phyloP scores from a whole-genome alignment of 1,284 basidiomycete genomes.

The Trichosporon coremiiforme region DNA sequence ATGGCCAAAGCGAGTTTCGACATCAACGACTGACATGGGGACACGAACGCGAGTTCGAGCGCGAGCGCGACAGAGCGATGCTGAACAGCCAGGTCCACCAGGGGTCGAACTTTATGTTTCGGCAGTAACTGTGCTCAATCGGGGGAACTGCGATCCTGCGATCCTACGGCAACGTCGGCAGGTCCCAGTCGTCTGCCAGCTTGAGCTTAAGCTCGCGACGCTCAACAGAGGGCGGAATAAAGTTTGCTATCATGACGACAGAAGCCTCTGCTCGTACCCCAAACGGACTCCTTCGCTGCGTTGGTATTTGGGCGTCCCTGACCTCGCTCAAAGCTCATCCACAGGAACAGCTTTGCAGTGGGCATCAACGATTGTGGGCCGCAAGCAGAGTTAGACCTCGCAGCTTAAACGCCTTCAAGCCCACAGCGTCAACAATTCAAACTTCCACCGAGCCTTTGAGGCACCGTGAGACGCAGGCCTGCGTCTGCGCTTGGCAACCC shows the following conservation, averaged over 20 bases:
- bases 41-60: not conserved
- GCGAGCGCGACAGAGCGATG: not conserved
- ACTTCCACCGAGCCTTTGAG: not conserved
- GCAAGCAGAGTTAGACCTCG: not conserved
- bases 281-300: not conserved
- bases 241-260: constrained; percentile 5
- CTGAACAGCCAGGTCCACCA: not conserved
- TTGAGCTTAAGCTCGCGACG: not conserved
- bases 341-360: not conserved
- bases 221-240: not conserved
- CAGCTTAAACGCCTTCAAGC: constrained; percentile 9
- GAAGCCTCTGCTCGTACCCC: not conserved
- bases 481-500: not conserved
- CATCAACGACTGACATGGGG: too few species aligned
- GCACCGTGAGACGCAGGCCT: not conserved
- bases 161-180: not conserved
- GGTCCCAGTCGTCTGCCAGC: not conserved
- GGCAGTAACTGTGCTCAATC: constrained; percentile 13
- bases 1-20: not conserved
- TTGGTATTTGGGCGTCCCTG: not conserved
- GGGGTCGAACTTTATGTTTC: constrained; percentile 15
- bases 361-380: not conserved
- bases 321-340: constrained; percentile 4
- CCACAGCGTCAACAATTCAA: not conserved
- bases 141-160: constrained; percentile 1